Base-by-base conservation (phyloP, 345 rosid species). In the Mercurialis annua region DNA sequence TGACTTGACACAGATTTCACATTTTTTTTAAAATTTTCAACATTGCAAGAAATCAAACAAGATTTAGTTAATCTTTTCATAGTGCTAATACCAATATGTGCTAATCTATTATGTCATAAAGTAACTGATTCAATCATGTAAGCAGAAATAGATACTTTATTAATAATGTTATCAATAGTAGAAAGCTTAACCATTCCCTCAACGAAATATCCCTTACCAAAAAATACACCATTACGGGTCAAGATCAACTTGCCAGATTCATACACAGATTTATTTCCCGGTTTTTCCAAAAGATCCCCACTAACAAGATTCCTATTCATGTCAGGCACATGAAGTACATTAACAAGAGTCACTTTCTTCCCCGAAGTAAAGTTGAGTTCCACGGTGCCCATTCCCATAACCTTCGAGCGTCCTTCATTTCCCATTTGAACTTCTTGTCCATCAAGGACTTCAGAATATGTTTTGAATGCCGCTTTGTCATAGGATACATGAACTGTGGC, bases 331-430 rank as follows among this genome's bases (percentile, higher is more conserved):
- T 61, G 65, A 9, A 61, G 21, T 5, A 57, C 24, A 15, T 57
- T 31, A 6, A 43, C 18, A 15, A 57, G 43, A 57, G 23, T 57
- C 1, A 33, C 43, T 57, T 17, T 57, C 62, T 57, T 57, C 21
- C 42, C 62, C 2, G n/a, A 18, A 57, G 62, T 57, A 10, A 57
- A 57, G 21, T 30, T 26, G 33, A 57, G 62, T 57, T 57, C 10
- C 18, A 57, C 21, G 18, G 30, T 57, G 8, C 44, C 43, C n/a
- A 30, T 57, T 20, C 43, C 0, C 5, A 53, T 0, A 7, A 53
- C 33, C 11, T 53, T 21, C 8, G 58, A 53, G 31, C 58, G 23
- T 53, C 11, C 11, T 9, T 24, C 58, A 53, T 47, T 47, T 47
- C 20, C 20, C 51, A 47, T 47, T 16, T 47, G 20, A 47, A 47